phyloP scores from a whole-genome alignment of 495 filamentous ascomycete genomes.

The Pseudevernia furfuracea region DNA sequence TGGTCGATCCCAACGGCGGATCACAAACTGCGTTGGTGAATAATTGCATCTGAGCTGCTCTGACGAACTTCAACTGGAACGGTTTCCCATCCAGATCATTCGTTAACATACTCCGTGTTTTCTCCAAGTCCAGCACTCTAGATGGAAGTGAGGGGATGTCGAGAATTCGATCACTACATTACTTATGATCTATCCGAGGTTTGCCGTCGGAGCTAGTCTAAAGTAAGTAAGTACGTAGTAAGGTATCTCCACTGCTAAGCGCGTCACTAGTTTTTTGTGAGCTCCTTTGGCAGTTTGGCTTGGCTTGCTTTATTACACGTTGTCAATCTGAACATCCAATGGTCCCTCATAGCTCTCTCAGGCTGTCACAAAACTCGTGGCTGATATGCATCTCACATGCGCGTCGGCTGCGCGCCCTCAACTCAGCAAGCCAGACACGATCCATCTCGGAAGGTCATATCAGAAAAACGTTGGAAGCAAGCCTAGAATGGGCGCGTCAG shows the following conservation, averaged over 20 bases:
- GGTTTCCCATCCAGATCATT: conserved; percentile 23
- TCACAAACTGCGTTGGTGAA: conserved; percentile 48
- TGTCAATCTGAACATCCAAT: background rate
- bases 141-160: too few species aligned
- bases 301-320: background rate
- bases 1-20: conserved; percentile 65
- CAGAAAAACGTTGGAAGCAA: conserved; percentile 46
- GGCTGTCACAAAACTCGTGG: background rate
- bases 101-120: conserved; percentile 18
- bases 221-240: too few species aligned
- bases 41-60: conserved; percentile 42
- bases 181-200: too few species aligned
- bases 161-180: too few species aligned
- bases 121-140: background rate
- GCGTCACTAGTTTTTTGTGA: background rate
- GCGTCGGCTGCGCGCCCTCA: conserved; percentile 1
- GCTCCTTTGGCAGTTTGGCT: too few species aligned
- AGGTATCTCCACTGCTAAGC: background rate
- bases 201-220: background rate
- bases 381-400: conserved; percentile 17
- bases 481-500: conserved; percentile 48
- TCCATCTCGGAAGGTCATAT: conserved; percentile 44
- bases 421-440: conserved; percentile 32
- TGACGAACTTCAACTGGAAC: conserved; percentile 32
- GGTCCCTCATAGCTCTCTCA: background rate